Evolutionary conservation across 352 stramenopile genomes (phyloP), one percentile per base, ranked within the genome.

Genomic region (Globisporangium carolinianum): DNA sequence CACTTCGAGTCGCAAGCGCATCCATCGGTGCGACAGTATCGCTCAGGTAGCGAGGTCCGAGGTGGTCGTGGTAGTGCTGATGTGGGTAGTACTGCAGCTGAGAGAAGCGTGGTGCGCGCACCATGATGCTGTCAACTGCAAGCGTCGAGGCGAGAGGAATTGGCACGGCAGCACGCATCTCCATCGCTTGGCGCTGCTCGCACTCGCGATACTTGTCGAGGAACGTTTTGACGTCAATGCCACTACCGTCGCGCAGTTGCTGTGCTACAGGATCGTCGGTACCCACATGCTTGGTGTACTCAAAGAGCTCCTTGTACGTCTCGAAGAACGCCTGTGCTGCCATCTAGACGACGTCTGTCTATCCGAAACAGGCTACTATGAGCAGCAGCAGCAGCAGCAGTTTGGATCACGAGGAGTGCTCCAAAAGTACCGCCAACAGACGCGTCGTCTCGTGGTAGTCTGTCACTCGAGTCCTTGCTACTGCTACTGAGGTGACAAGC

Each of bases 271-370:
- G 59, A 54, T 60, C 32, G 10, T 51, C 43, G 15, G 39, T 35
- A 4, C 73, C 69, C 24, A 87, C 61, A 39, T 75, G 75, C 57
- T 72, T 75, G 14, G 86, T 70, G 49, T 83, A 93, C 51, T 87
- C 69, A 51, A 89, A 91, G 43, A 91, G 58, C 3, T 87, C 66
- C 52, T 81, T 77, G 66, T 88, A 62, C 51, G 65, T 59, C 32
- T 70, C 49, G 50, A 91, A 90, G 68, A 93, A 89, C 43, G 66
- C 65, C 11, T 12, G 47, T n/a, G 45, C 32, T 10, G 18, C 37
- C 6, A 53, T 15, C 24, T 32, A 32, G 24, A 32, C 24, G 24
- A 32, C 24, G 24, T 32, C 24, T 2, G 24, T 32, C 24, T 32
- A 11, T 35, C 15, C 18, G 42, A 18, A 10, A 43, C n/a, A 17